These are phyloP conservation scores for Tritrichomonas musculus DNA, from an alignment of 208 protist species.

Conservation along the genomic window DNA sequence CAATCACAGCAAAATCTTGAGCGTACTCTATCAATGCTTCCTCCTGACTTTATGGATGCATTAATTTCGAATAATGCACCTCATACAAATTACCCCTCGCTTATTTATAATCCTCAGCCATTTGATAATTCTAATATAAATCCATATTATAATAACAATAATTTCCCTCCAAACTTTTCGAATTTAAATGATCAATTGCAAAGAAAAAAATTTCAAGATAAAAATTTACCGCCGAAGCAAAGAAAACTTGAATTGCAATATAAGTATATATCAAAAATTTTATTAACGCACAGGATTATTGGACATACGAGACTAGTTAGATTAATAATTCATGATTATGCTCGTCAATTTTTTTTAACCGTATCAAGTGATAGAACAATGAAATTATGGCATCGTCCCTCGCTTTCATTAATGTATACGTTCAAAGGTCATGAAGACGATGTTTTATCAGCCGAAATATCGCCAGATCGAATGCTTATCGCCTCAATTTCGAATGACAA, in stretches of 20 bases:
- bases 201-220: not conserved
- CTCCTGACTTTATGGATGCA: not conserved
- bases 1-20: not conserved
- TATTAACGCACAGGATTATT: not conserved
- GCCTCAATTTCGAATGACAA: not conserved
- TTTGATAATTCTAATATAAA: too few species aligned
- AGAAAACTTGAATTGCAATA: not conserved
- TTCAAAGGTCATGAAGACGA: not conserved
- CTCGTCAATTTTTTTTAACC: not conserved
- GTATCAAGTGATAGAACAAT: not conserved
- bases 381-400: not conserved
- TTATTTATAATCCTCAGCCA: not conserved
- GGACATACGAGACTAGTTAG: not conserved
- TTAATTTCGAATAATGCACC: not conserved
- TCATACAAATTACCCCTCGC: not conserved
- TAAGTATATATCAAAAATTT: not conserved
- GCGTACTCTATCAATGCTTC: not conserved
- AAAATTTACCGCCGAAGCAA: not conserved
- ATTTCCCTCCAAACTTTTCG: too few species aligned
- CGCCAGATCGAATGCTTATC: not conserved
- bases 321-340: not conserved
- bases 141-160: too few species aligned
- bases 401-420: not conserved
- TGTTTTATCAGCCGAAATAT: not conserved
- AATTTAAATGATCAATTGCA: too few species aligned